Evolutionary conservation across 202 grass and related monocot species (phyloP), one percentile per base, ranked within the genome.

Genomic region (Panicum hallii): DNA sequence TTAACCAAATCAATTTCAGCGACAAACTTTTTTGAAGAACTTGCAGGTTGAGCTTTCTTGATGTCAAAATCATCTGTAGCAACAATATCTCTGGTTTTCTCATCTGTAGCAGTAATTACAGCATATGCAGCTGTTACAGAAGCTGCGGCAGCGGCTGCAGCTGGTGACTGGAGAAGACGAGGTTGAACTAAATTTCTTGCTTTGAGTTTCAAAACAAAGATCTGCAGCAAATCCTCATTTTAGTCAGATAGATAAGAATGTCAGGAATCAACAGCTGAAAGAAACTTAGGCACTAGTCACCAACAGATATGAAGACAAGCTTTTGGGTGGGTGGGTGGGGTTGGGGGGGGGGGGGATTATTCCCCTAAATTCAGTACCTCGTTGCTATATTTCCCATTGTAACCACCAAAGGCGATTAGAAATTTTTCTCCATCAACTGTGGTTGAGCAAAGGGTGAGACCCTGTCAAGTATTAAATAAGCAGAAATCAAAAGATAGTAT

Each of bases 371-470:
- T 77, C 42, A 23, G 34, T 92, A 99, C 97, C 97, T 99, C 97
- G 32, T 94, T 96, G 79, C 89, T 99, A 74, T 96, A 99, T 57
- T 91, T 96, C 43, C 97, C 93, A 79, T 99, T 99, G 86, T 99
- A 99, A 90, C 97, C 97, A 16, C 97, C 97, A 90, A 99, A 94
- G 7, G 93, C 82, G 78, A 99, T 56, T 61, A 99, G 62, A 76
- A 91, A 67, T 11, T 92, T 99, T 87, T 91, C 88, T 2, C 86
- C 91, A 85, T 88, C 89, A 72, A 93, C 22, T 81, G 80, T 86
- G 68, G 66, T 83, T 55, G 93, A 94, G 76, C 90, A 96, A 88
- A 99, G 83, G 67, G 86, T 94, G 74, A 94, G 89, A 70, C 97
- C 97, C 97, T 99, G 91, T 20, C 85, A 88, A 75, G 23, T 58